Conservation (phyloP, 306 rosid species). For the Vicia villosa region DNA sequence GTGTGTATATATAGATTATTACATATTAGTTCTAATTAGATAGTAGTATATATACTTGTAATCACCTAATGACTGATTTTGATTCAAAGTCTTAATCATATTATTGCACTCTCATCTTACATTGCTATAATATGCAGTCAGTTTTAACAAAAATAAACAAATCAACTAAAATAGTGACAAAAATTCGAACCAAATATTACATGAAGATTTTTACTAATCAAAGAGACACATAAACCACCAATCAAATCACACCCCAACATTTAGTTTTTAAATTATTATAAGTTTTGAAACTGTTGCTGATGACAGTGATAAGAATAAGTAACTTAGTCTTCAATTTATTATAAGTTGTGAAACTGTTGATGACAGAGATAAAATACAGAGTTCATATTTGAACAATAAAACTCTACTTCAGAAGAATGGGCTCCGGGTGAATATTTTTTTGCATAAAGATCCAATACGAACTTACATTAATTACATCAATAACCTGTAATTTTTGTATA, state of each 20-base stretch:
- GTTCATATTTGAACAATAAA: background rate
- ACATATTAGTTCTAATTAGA: too few relatives aligned
- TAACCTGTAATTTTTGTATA: background rate
- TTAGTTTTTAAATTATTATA: background rate
- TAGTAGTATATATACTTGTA: too few relatives aligned
- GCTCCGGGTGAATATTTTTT: background rate
- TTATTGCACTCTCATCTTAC: too few relatives aligned
- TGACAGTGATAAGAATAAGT: background rate
- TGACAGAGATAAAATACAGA: background rate
- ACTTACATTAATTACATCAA: constrained; percentile 18
- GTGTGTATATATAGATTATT: too few relatives aligned
- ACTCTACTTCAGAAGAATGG: constrained; percentile 10
- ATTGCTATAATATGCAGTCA: too few relatives aligned
- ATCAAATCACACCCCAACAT: background rate
- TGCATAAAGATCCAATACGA: constrained; percentile 24
- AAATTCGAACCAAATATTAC: too few relatives aligned
- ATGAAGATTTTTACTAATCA: too few relatives aligned
- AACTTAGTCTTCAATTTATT: background rate
- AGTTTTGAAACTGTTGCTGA: background rate
- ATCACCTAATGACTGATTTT: too few relatives aligned
- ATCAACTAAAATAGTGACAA: too few relatives aligned
- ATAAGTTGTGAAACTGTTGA: background rate
- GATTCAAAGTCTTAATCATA: too few relatives aligned
- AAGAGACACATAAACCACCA: too few relatives aligned
- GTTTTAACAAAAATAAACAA: too few relatives aligned